These are phyloP conservation scores for Lepidium sativum DNA, from an alignment of 345 rosid genomes.

Conservation along the genomic window DNA sequence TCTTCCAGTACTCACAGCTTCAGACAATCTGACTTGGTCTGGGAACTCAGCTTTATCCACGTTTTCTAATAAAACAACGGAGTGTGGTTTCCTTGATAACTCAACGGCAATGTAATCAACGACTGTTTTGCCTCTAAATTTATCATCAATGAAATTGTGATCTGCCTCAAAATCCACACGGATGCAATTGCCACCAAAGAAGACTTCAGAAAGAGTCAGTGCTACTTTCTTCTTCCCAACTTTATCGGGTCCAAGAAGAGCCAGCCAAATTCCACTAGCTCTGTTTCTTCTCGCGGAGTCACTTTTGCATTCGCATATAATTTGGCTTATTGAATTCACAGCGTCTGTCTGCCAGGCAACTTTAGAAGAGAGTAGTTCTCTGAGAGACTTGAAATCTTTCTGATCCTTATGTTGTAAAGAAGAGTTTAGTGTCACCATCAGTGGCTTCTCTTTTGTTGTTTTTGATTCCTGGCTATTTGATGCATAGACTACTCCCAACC, in stretches of 20 bases:
- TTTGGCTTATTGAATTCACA: conserved; percentile 36
- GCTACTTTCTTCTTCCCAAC: conserved; percentile 59
- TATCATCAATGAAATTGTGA: conserved; percentile 17
- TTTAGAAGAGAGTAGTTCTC: conserved; percentile 36
- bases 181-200: conserved; percentile 38
- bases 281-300: conserved; percentile 23
- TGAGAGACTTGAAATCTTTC: conserved; percentile 39
- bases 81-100: conserved; percentile 44
- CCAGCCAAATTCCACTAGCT: conserved; percentile 43
- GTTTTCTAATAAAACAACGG: conserved; percentile 56
- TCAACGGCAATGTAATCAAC: conserved; percentile 46
- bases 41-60: conserved; percentile 52
- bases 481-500: conserved; percentile 42
- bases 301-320: conserved; percentile 34
- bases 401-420: conserved; percentile 20
- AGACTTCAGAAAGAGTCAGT: conserved; percentile 43
- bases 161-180: conserved; percentile 40
- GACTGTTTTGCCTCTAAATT: conserved; percentile 38
- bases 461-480: conserved; percentile 27
- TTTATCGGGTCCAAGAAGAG: conserved; percentile 64
- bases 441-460: conserved; percentile 21
- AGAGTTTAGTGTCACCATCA: conserved; percentile 16
- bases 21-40: conserved; percentile 38
- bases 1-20: conserved; percentile 46
- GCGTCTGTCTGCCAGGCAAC: conserved; percentile 66